Conservation (phyloP, 257 asterid species). For the Echium plantagineum region DNA sequence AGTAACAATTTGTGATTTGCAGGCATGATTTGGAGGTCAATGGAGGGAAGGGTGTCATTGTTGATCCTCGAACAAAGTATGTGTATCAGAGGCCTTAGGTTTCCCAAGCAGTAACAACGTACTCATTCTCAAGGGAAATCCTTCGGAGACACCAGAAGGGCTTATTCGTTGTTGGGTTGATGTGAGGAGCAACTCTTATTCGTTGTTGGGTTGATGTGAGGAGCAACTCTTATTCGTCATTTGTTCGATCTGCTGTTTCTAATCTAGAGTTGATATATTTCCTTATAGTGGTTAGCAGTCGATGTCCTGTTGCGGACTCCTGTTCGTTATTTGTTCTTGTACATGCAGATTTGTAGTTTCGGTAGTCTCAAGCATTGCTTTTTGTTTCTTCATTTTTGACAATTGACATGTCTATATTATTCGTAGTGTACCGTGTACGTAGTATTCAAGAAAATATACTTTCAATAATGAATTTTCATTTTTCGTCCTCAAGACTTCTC, state of each 20-base stretch:
- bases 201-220: not conserved
- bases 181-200: not conserved
- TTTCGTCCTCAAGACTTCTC: no score
- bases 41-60: conserved; percentile 90
- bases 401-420: no score
- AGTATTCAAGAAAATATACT: no score
- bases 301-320: not conserved
- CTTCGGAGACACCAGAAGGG: no score
- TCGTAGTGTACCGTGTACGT: no score
- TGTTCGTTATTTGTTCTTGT: not conserved
- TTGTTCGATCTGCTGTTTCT: no score
- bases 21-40: conserved; percentile 98
- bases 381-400: no score
- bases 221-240: no score
- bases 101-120: not conserved
- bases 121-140: not conserved
- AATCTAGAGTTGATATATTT: no score
- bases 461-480: no score
- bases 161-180: not conserved
- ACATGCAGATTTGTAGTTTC: not conserved
- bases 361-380: no score
- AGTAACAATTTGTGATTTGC: conserved; percentile 13
- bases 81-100: conserved; percentile 57
- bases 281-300: not conserved
- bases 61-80: conserved; percentile 90